Evolutionary conservation across 2,329 filamentous ascomycete genomes (phyloP).

Genomic region (Fusarium udum): DNA sequence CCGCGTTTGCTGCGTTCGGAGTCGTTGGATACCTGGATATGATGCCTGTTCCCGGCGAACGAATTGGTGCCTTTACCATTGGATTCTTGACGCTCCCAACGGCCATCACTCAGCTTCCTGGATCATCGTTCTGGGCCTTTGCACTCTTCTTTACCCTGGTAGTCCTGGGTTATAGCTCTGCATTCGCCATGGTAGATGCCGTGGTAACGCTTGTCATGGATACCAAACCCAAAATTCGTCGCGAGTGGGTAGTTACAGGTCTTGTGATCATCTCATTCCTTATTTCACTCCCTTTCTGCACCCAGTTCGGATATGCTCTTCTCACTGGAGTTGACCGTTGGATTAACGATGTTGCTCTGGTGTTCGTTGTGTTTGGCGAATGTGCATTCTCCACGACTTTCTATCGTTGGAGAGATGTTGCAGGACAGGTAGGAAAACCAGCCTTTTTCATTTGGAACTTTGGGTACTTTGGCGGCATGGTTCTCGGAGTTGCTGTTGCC

Average conservation of each 20-base stretch:
- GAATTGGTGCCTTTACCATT: conserved; percentile 64
- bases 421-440: conserved; percentile 54
- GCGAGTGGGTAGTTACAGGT: conserved; percentile 58
- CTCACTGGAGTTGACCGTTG: conserved; percentile 64
- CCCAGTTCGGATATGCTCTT: conserved; percentile 65
- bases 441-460: conserved; percentile 58
- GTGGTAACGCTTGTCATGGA: conserved; percentile 64
- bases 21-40: conserved; percentile 59
- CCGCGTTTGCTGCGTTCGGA: conserved; percentile 61
- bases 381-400: conserved; percentile 62
- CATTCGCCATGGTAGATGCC: conserved; percentile 68
- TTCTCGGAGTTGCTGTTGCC: conserved; percentile 60
- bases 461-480: conserved; percentile 63
- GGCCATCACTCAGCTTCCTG: conserved; percentile 66
- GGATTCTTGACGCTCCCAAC: conserved; percentile 67
- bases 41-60: conserved; percentile 49
- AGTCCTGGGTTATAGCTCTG: conserved; percentile 66
- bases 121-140: conserved; percentile 67
- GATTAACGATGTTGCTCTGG: conserved; percentile 63
- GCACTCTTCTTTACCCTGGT: conserved; percentile 67
- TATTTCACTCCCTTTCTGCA: conserved; percentile 65
- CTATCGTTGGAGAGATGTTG: conserved; percentile 61
- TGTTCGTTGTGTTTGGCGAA: conserved; percentile 65
- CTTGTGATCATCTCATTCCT: conserved; percentile 62
- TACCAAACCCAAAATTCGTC: conserved; percentile 50